phyloP scores from a whole-genome alignment of 345 rosid species.

The Eucalyptus dawsonii region DNA sequence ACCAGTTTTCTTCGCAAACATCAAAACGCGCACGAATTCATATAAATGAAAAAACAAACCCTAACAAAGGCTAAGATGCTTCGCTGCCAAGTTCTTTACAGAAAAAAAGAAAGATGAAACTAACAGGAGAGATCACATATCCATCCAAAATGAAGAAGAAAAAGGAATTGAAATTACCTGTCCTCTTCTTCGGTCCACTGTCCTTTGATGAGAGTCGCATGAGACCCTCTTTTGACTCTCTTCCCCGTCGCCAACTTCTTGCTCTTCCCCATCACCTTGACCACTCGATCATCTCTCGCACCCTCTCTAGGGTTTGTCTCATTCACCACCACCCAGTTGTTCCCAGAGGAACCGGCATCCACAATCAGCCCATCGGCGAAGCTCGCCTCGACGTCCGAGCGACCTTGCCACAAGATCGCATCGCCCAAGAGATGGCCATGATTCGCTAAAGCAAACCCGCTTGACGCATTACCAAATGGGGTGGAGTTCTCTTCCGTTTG shows the following conservation, averaged over 20 bases:
- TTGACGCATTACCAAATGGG: neutral
- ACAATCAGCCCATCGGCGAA: slow-evolving; percentile 10
- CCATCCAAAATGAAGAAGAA: neutral
- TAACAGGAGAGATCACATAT: neutral
- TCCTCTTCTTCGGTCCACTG: slow-evolving; percentile 96
- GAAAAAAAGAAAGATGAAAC: neutral
- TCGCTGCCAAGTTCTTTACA: neutral
- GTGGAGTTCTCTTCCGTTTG: neutral
- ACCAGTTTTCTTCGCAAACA: slow-evolving; percentile 43
- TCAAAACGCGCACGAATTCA: neutral
- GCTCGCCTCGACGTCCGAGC: slow-evolving; percentile 1
- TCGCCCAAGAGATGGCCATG: neutral
- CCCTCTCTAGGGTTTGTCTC: slow-evolving; percentile 11
- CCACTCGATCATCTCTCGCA: neutral
- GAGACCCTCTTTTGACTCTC: slow-evolving; percentile 32
- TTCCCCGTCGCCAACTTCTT: slow-evolving; percentile 5
- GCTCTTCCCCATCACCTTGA: slow-evolving; percentile 3
- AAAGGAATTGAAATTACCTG: slow-evolving; percentile 20
- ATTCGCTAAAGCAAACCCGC: neutral
- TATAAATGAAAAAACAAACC: neutral
- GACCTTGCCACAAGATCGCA: neutral
- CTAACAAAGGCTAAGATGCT: neutral
- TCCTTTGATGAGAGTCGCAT: slow-evolving; percentile 68
- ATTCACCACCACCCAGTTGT: neutral
- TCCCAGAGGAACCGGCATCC: slow-evolving; percentile 6